Base-by-base conservation (phyloP, 257 asterid species). In the Scutellaria baicalensis region DNA sequence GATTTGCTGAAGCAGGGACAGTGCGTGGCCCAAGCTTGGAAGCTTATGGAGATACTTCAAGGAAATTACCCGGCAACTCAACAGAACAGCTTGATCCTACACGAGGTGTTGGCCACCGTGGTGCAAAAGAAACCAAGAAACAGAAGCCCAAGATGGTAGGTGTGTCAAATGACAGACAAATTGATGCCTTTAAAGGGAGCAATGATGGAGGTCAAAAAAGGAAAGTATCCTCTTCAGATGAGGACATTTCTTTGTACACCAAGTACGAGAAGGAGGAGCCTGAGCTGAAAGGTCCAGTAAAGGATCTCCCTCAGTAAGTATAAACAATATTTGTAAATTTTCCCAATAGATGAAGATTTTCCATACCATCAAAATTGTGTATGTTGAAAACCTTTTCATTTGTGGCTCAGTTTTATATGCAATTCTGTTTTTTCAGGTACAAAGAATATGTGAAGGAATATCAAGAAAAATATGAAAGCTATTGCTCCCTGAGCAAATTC, bases 241-340 rank as follows among this genome's bases (percentile, higher is more conserved):
- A 86, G 78, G 84, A 77, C 61, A 81, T 85, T 52, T 84, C 81
- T 78, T 75, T 74, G 61, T 94, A 82, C 72, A 71, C 81, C 73
- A 91, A 89, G 80, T 94, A 86, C 63, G 98, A 92, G 75, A 94
- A 88, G 83, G 90, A 83, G 77, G 89, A 81, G 80, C 92, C 98
- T 50, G 92, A 94, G 73, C 82, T 88, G 79, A 94, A 86, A 78
- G 95, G 88, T 49, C 88, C 98, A 40, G 82, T 94, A 73, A 85
- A 84, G 82, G 84, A 86, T 83, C 36, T 70, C 52, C 69, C 86
- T 52, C 95, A 92, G 99, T 94, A 84, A 85, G 99, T 86, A 69
- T 61, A 43, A 33, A 27, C 33, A 23, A 33, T 14, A n/a, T 51
- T 45, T 59, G 68, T 33, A 27, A 43, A 44, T 14, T 14, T 42